phyloP scores from a whole-genome alignment of 805 yeast species.

The Metschnikowia santaceciliae region DNA sequence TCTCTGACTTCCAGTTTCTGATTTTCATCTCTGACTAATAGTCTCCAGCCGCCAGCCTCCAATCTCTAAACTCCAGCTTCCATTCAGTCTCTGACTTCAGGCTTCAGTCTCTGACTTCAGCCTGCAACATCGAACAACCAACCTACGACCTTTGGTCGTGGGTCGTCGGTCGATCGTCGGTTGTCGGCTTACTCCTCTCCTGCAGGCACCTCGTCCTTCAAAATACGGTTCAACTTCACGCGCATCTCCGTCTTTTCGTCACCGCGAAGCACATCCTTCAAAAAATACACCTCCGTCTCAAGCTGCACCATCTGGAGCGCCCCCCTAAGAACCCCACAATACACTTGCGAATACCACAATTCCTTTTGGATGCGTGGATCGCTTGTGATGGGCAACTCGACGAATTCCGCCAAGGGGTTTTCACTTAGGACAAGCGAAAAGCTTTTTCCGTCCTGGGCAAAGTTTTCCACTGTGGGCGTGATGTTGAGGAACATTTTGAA shows the following conservation, averaged over 20 bases:
- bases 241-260: conserved; percentile 77
- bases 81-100: no score
- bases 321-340: conserved; percentile 88
- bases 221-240: conserved; percentile 62
- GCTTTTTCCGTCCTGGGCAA: conserved; percentile 72
- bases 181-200: conserved; percentile 67
- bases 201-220: conserved; percentile 94
- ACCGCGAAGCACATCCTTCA: conserved; percentile 78
- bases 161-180: no score
- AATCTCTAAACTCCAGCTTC: no score
- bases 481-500: conserved; percentile 86
- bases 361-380: conserved; percentile 66
- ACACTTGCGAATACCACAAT: conserved; percentile 88
- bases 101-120: no score
- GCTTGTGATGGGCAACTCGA: conserved; percentile 70
- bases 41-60: fast-evolving
- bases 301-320: conserved; percentile 94
- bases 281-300: conserved; percentile 78
- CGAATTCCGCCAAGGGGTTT: conserved; percentile 92
- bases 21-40: no score
- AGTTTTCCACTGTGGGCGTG: conserved; percentile 68
- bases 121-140: no score
- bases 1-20: no score
- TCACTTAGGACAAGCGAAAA: conserved; percentile 73
- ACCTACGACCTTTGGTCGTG: no score